Percentiles rank a stretch among this genome's conserved stretches.
Evolutionary conservation across 352 stramenopile genomes (phyloP).

Genomic region (Phytophthora macrochlamydospora): DNA sequence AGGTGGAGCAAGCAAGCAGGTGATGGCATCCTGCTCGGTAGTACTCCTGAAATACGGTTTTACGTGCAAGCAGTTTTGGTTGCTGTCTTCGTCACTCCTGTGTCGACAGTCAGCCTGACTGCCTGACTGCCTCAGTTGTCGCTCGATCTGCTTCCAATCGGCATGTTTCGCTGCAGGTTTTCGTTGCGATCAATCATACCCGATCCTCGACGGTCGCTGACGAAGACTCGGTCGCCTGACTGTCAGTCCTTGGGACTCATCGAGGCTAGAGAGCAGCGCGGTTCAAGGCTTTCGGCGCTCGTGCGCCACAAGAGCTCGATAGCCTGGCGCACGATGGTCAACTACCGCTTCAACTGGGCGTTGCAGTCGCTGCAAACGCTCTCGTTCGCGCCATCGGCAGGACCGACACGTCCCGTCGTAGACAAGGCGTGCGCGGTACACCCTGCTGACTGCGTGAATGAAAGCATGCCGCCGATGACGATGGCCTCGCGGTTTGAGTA

Average conservation of each 20-base stretch:
- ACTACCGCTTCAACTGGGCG: not conserved
- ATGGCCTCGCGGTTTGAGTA: conserved; percentile 20
- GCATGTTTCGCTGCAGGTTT: not conserved
- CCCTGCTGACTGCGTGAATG: conserved; percentile 20
- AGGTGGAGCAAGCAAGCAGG: conserved; percentile 10
- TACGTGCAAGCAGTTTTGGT: not conserved
- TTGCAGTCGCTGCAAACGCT: not conserved
- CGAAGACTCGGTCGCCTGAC: conserved; percentile 18
- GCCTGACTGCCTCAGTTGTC: not conserved
- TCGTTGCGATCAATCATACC: not conserved
- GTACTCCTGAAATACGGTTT: not conserved
- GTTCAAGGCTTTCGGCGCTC: conserved; percentile 25
- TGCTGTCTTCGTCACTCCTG: too few species aligned
- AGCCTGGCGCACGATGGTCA: too few species aligned
- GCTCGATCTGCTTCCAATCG: not conserved
- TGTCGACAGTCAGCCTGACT: not conserved
- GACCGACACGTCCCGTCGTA: not conserved
- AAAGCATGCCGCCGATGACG: conserved; percentile 34
- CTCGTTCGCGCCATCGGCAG: not conserved
- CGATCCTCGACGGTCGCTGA: conserved; percentile 4
- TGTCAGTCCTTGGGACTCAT: conserved; percentile 1
- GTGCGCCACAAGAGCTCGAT: too few species aligned
- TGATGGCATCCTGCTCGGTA: not conserved
- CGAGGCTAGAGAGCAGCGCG: conserved; percentile 18
- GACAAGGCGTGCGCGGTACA: conserved; percentile 13